A percentile compares a stretch with the other conserved stretches of the same genome.
These are phyloP conservation scores for Lodderomyces elongisporus DNA, from an alignment of 1,139 yeast genomes.

Conservation along the genomic window DNA sequence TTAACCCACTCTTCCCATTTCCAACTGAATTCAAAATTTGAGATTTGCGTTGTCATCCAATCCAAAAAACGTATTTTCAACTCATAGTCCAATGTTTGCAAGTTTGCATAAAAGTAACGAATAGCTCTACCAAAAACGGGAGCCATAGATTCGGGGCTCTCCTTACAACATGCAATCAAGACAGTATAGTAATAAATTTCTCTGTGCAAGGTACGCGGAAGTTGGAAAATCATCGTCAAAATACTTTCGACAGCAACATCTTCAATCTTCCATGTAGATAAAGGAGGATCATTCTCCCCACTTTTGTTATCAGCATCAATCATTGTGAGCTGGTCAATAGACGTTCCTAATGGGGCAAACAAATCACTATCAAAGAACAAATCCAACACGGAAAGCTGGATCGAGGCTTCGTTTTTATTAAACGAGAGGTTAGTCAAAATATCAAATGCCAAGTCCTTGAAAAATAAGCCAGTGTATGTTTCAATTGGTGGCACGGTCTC, in stretches of 20 bases:
- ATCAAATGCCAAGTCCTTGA: constrained; percentile 74
- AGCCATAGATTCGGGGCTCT: constrained; percentile 85
- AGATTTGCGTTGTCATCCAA: constrained; percentile 92
- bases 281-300: constrained; percentile 42
- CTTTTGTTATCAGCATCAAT: constrained; percentile 34
- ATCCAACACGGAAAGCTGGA: constrained; percentile 74
- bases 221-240: constrained; percentile 67
- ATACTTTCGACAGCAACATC: constrained; percentile 85
- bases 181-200: constrained; percentile 79
- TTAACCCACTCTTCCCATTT: constrained; percentile 94
- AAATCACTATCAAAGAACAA: constrained; percentile 63
- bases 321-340: constrained; percentile 61
- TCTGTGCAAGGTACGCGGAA: constrained; percentile 65
- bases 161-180: constrained; percentile 84
- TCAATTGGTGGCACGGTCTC: constrained; percentile 71
- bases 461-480: constrained; percentile 51
- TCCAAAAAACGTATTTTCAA: constrained; percentile 68
- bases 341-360: constrained; percentile 80
- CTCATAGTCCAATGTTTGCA: constrained; percentile 71
- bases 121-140: constrained; percentile 95
- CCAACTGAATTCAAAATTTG: constrained; percentile 95
- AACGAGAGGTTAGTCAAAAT: constrained; percentile 76
- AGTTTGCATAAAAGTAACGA: constrained; percentile 69
- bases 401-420: constrained; percentile 82
- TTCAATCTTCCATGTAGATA: constrained; percentile 84